phyloP scores from a whole-genome alignment of 2,329 filamentous ascomycete genomes.

The Scedosporium apiospermum region DNA sequence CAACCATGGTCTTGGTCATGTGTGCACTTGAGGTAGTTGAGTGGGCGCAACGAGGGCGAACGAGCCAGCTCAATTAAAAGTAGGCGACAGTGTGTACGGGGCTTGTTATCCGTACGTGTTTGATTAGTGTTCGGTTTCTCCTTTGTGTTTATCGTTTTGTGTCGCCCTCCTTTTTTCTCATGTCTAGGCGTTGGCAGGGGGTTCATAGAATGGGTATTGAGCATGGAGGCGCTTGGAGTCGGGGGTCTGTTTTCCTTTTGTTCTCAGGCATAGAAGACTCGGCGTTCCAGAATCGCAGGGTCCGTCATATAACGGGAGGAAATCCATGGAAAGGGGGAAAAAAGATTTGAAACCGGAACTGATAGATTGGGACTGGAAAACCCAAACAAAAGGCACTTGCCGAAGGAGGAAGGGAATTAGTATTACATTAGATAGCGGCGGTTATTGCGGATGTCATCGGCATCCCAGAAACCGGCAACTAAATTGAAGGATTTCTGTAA shows the following conservation, averaged over 20 bases:
- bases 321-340: not conserved
- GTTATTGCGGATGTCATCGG: not conserved
- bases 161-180: not conserved
- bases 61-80: no score
- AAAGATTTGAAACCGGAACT: no score
- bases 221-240: not conserved
- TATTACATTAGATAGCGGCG: not conserved
- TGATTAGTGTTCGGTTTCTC: no score
- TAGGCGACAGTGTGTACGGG: no score
- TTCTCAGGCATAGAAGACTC: not conserved
- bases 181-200: not conserved
- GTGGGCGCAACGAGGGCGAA: constrained; percentile 48
- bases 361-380: no score
- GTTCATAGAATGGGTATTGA: not conserved
- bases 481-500: not conserved
- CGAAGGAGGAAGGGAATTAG: not conserved
- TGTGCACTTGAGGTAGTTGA: constrained; percentile 85
- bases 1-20: constrained; percentile 83
- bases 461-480: not conserved
- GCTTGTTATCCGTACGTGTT: no score
- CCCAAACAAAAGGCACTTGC: not conserved
- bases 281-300: not conserved
- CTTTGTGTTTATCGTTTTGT: not conserved
- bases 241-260: not conserved
- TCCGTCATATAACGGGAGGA: no score